phyloP scores from a whole-genome alignment of 1,284 basidiomycete genomes.

The Pseudozyma hubeiensis region DNA sequence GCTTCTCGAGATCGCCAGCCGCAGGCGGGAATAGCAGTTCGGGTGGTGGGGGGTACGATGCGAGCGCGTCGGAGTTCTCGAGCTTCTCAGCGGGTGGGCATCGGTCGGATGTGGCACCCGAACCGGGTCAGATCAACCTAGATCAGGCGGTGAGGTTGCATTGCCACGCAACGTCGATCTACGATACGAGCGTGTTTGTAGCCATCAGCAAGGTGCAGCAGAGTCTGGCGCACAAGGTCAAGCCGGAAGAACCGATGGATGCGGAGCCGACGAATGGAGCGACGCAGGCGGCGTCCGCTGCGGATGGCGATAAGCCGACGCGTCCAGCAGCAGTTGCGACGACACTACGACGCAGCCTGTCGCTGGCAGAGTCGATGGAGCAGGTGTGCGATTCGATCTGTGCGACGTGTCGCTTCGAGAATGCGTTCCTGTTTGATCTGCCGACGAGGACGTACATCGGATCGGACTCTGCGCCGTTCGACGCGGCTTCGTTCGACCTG shows the following conservation, averaged over 20 bases:
- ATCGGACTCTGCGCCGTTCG: slow-evolving; percentile 91
- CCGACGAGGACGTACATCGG: slow-evolving; percentile 87
- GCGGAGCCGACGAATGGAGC: slow-evolving; percentile 2
- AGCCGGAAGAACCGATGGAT: slow-evolving; percentile 83
- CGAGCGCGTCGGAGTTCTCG: slow-evolving; percentile 53
- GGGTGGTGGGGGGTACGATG: slow-evolving; percentile 47
- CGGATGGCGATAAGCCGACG: slow-evolving; percentile 17
- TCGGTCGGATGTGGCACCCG: slow-evolving; percentile 35
- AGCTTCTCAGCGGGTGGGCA: slow-evolving; percentile 46
- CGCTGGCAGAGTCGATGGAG: slow-evolving; percentile 53
- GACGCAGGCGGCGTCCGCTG: not conserved
- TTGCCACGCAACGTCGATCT: slow-evolving; percentile 88
- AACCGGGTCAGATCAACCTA: slow-evolving; percentile 52
- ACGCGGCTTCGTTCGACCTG: slow-evolving; percentile 84
- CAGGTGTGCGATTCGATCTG: slow-evolving; percentile 53
- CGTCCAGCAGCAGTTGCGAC: slow-evolving; percentile 24
- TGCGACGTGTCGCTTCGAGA: slow-evolving; percentile 85
- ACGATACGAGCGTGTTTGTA: slow-evolving; percentile 87
- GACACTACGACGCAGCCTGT: slow-evolving; percentile 23
- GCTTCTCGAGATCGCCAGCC: slow-evolving; percentile 41
- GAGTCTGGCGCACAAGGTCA: slow-evolving; percentile 74
- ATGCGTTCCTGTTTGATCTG: slow-evolving; percentile 91
- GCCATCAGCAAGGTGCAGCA: slow-evolving; percentile 78
- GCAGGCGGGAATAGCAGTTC: slow-evolving; percentile 33
- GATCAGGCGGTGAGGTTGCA: slow-evolving; percentile 68